A percentile compares a stretch with the other conserved stretches of the same genome.
These are phyloP conservation scores for Solanum neorickii DNA, from an alignment of 257 asterid species.

Conservation along the genomic window DNA sequence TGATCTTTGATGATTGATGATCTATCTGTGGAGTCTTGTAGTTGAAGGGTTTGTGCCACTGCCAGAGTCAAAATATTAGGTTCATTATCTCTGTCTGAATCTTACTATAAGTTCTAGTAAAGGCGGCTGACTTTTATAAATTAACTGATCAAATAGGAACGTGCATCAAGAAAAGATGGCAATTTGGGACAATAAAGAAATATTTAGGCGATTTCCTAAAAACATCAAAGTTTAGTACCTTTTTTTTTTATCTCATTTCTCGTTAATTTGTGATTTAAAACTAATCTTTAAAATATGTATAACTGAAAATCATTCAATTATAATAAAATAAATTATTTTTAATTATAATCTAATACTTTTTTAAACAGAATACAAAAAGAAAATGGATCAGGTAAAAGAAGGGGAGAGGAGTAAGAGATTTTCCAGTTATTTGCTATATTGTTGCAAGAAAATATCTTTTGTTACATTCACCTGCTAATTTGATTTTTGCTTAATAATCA, in stretches of 20 bases:
- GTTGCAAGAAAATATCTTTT: neutral
- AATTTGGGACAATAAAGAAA: neutral
- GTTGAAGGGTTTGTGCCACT: neutral
- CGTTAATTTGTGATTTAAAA: accelerated
- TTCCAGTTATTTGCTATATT: neutral
- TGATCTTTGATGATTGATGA: neutral
- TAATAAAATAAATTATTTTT: no score
- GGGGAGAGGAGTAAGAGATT: neutral
- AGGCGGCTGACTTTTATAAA: neutral
- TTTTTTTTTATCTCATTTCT: no score
- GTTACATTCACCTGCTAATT: neutral
- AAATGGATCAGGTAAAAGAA: no score
- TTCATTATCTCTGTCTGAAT: neutral
- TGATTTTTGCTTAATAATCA: neutral
- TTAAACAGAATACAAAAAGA: no score
- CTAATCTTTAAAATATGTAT: no score
- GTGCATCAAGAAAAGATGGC: neutral
- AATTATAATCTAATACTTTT: no score
- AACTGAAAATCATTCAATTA: accelerated
- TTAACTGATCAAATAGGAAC: neutral
- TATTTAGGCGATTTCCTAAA: neutral
- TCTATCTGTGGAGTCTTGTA: neutral
- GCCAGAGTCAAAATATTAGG: neutral
- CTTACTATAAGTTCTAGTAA: neutral
- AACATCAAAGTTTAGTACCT: neutral